These are phyloP conservation scores for Aureobasidium sp. DNA, from an alignment of 2,329 filamentous ascomycete species.

Conservation along the genomic window DNA sequence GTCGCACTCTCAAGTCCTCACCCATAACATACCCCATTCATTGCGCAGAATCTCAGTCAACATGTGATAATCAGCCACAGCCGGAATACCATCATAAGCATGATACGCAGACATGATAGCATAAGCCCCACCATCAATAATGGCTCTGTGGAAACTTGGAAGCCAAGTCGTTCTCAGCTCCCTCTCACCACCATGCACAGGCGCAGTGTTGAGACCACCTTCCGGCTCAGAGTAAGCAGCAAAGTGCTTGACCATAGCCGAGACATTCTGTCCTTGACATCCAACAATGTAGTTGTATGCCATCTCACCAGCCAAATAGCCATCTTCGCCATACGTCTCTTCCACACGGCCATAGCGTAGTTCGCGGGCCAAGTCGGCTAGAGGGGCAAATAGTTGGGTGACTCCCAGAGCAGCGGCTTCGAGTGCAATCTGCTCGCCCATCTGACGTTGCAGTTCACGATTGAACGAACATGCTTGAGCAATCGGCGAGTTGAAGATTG, in stretches of 20 bases:
- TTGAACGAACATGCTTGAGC: constrained; percentile 66
- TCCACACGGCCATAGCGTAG: constrained; percentile 65
- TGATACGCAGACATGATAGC: constrained; percentile 67
- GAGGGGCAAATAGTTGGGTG: constrained; percentile 64
- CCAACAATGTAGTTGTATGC: constrained; percentile 53
- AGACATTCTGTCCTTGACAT: constrained; percentile 57
- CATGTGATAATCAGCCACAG: constrained; percentile 55
- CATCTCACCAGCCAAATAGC: constrained; percentile 60
- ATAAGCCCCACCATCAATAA: constrained; percentile 60
- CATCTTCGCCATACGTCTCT: constrained; percentile 64
- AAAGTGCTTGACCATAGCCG: constrained; percentile 69
- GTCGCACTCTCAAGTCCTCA: neutral
- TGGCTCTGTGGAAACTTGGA: constrained; percentile 58
- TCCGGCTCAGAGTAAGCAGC: constrained; percentile 61
- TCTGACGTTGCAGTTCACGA: constrained; percentile 53
- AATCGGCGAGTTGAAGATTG: constrained; percentile 72
- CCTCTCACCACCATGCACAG: constrained; percentile 48
- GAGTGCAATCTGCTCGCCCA: constrained; percentile 57
- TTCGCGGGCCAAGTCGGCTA: constrained; percentile 63
- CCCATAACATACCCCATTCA: constrained; percentile 47
- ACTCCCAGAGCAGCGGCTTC: constrained; percentile 61
- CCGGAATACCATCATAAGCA: constrained; percentile 63
- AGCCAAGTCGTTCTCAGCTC: constrained; percentile 47
- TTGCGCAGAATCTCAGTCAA: constrained; percentile 61
- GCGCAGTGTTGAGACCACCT: constrained; percentile 62